These are phyloP conservation scores for Diplodia seriata DNA, from an alignment of 2,329 filamentous ascomycete genomes.

Conservation along the genomic window DNA sequence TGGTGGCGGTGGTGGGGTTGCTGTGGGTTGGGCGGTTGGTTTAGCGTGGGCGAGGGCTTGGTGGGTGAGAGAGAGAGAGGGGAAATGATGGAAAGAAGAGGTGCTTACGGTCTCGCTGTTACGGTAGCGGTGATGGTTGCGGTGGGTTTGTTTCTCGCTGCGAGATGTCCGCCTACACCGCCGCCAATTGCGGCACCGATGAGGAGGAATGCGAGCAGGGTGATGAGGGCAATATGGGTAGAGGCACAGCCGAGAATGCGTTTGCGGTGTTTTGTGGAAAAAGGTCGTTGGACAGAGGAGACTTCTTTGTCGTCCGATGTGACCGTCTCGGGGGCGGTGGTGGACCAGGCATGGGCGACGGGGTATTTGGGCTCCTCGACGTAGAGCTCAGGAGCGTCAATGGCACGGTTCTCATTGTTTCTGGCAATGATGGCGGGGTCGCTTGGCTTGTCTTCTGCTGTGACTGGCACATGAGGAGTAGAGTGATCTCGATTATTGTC, in stretches of 20 bases:
- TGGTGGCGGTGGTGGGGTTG: neutral
- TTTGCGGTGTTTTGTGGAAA: neutral
- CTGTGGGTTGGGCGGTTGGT: neutral
- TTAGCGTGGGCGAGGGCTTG: neutral
- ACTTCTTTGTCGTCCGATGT: neutral
- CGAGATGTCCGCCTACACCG: conserved; percentile 1
- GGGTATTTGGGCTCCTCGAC: conserved; percentile 3
- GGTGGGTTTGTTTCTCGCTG: neutral
- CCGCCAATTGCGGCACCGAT: conserved; percentile 8
- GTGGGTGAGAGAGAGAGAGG: neutral
- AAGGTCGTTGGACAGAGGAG: neutral
- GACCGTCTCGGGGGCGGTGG: neutral
- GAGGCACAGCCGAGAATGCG: neutral
- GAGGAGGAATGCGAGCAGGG: neutral
- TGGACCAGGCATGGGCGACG: neutral
- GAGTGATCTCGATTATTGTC: neutral
- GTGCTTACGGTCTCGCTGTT: neutral
- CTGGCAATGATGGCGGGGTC: neutral
- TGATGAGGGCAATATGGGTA: neutral
- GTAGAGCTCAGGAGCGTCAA: neutral
- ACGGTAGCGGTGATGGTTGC: neutral
- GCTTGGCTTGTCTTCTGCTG: neutral
- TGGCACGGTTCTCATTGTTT: neutral
- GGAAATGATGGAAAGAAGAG: neutral
- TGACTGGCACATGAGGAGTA: neutral